Conservation (phyloP, 129 eudicot genomes). For the Pittosporum tobira region DNA sequence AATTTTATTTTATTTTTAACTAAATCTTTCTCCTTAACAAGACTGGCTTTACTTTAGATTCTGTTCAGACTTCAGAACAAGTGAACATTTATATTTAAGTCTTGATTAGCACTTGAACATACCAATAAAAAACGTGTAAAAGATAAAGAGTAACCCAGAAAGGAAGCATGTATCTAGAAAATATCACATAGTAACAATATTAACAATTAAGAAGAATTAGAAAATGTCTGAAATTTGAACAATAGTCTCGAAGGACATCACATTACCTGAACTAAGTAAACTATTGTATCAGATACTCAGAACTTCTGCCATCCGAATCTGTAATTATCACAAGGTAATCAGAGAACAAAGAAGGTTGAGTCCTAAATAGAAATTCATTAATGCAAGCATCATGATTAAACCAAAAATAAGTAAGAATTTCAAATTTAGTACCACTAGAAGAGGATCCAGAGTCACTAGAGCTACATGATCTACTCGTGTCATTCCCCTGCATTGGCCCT, state of each 20-base stretch:
- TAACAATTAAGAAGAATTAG: too few relatives aligned
- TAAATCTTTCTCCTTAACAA: too few relatives aligned
- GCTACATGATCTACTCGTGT: constrained; percentile 35
- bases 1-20: too few relatives aligned
- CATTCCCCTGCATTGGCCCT: constrained; percentile 31
- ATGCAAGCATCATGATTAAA: constrained; percentile 6
- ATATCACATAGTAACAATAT: background rate
- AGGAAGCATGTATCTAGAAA: background rate
- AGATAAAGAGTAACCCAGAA: background rate
- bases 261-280: constrained; percentile 19
- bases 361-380: background rate
- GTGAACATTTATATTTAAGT: background rate
- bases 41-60: too few relatives aligned
- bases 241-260: background rate
- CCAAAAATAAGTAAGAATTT: background rate
- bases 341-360: constrained; percentile 7
- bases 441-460: constrained; percentile 65
- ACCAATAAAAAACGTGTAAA: background rate
- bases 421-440: constrained; percentile 55
- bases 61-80: too few relatives aligned
- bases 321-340: constrained; percentile 18
- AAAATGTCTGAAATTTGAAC: background rate
- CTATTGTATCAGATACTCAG: constrained; percentile 45
- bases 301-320: constrained; percentile 58
- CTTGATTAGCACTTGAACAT: background rate